Evolutionary conservation across 305 asterid species (phyloP), one percentile per base, ranked within the genome.

Genomic region (Fraxinus nigra): DNA sequence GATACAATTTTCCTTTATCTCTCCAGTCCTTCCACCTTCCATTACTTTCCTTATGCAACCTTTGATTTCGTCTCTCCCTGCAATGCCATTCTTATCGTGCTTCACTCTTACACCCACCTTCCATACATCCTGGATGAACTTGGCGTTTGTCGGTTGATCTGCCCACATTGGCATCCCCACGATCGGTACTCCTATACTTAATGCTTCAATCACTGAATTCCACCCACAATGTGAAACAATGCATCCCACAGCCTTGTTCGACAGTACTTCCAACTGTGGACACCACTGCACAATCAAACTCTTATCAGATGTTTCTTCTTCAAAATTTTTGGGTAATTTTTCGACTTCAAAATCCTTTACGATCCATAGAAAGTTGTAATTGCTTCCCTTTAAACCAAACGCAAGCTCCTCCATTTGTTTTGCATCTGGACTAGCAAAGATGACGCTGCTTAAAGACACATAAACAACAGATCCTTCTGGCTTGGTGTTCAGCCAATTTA

Each of bases 361-460:
- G 0, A 88, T 92, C 97, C 98, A 94, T 20, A 93, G n/a, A 76
- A 93, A 87, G 81, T 89, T n/a, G 78, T 28, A 84, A 72, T 84
- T 78, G 70, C 86, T 65, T 13, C 78, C 79, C 1, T 80, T 81
- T 48, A 94, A 79, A 70, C 90, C 98, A 80, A 75, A 86, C 22
- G 94, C 93, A 1, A 92, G 83, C 85, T 94, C 95, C 7, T 90
- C 91, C 88, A 88, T 89, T 80, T 94, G 97, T 9, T 78, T 2
- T 33, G 38, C 37, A 30, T 82, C 84, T 3, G 87, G 83, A 30
- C 74, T 67, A 1, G 92, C 83, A 46, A 73, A 83, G 69, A 82
- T 91, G 94, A 94, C 89, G 90, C 98, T 92, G 0, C 98, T 97
- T 78, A 94, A 94, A 32, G 97, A 91, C n/a, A 89, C 81, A 82